Evolutionary conservation across 208 protist species (phyloP), one percentile per base, ranked within the genome.

Genomic region (Trypanosoma vivax): DNA sequence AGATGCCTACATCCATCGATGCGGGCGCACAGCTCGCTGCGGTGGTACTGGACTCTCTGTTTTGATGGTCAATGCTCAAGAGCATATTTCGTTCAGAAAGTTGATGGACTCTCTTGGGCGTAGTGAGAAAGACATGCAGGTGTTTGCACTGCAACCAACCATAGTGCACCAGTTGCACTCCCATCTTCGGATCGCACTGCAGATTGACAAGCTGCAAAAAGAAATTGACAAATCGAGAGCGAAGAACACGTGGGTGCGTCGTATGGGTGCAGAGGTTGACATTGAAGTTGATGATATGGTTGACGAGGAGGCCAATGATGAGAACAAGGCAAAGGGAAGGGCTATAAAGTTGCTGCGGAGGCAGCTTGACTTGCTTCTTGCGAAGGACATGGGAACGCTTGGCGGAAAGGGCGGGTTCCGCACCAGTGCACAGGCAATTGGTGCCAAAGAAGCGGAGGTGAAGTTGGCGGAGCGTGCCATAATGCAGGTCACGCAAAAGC

Each of bases 1-100:
- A 1, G 95, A 98, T 46, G 79, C 73, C 25, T 99, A 99, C 66
- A 90, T 99, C 45, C 97, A 99, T 68, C 82, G 97, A 45, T 94
- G 85, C 53, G 97, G 97, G 21, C 83, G 97, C 60, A 98, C 97
- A 0, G 97, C 96, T 5, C 85, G 97, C 38, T 90, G 80, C 55
- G 81, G 83, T 40, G 78, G 72, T 28, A 81, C 79, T 24, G 89
- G 89, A 19, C 73, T 92, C 25, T 91, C 84, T 2, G 29, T 92
- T 28, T 55, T 89, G 16, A 66, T 95, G 45, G 77, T 94, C 35
- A 84, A 85, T 46, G 92, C 95, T 11, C 62, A 77, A 31, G 95
- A 98, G 65, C 75, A 88, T 65, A 63, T 87, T 43, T 83, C 76
- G 0, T 94, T 90, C 54, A 70, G 70, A 40, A 94, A 90, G 66